Percentiles rank a stretch among this genome's conserved stretches.
These are phyloP conservation scores for Aspergillus hiratsukae DNA, from an alignment of 2,329 filamentous ascomycete species.

Conservation along the genomic window DNA sequence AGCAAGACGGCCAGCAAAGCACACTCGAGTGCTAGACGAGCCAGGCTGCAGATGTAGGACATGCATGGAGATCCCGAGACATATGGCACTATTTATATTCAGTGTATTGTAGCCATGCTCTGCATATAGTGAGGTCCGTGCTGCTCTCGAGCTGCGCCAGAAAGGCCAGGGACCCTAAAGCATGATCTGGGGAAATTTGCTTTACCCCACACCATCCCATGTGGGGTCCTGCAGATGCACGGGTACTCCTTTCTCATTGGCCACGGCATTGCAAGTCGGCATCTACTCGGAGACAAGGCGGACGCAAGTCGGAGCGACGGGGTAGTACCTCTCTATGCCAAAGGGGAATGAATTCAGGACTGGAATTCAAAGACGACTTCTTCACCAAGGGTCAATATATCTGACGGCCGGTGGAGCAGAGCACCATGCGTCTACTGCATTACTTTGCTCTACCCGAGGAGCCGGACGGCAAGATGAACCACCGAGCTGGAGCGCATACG, in stretches of 20 bases:
- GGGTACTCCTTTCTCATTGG: background rate
- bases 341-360: too few relatives aligned
- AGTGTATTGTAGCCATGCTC: background rate
- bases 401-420: slow-evolving; percentile 48
- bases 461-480: slow-evolving; percentile 42
- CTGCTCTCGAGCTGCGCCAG: background rate
- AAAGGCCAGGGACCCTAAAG: background rate
- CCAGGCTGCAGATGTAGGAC: background rate
- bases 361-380: slow-evolving; percentile 54
- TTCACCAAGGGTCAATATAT: slow-evolving; percentile 54
- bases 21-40: background rate
- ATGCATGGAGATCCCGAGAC: background rate
- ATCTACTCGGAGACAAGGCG: background rate
- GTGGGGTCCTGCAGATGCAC: background rate
- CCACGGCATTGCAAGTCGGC: background rate
- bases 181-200: background rate
- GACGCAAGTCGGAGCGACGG: background rate
- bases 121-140: background rate
- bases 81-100: background rate
- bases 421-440: slow-evolving; percentile 53
- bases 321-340: too few relatives aligned
- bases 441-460: slow-evolving; percentile 48
- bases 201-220: background rate
- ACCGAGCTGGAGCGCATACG: slow-evolving; percentile 59
- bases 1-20: background rate